phyloP scores from a whole-genome alignment of 208 protist genomes.

The Wallacemonas sp. region DNA sequence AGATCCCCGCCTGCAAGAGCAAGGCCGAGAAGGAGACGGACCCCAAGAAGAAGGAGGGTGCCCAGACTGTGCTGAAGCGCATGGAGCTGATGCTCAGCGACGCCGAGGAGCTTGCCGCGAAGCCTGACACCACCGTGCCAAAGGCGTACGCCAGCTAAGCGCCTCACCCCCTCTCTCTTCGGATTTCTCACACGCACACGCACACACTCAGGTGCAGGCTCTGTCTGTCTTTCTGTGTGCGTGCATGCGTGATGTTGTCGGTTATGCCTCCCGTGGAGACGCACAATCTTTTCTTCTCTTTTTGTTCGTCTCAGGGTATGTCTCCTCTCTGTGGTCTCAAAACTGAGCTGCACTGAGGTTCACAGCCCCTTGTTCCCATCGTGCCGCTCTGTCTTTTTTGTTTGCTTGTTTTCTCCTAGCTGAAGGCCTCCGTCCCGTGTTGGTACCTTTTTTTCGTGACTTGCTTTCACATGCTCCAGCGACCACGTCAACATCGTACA shows the following conservation, averaged over 20 bases:
- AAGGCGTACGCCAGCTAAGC: constrained; percentile 42
- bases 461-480: background rate
- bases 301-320: constrained; percentile 3
- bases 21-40: constrained; percentile 38
- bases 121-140: constrained; percentile 44
- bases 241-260: no score
- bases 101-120: constrained; percentile 48
- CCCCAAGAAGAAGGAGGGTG: constrained; percentile 42
- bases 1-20: constrained; percentile 51
- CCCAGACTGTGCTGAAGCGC: constrained; percentile 43
- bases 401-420: constrained; percentile 4
- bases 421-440: no score
- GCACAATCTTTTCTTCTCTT: constrained; percentile 2
- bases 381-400: background rate
- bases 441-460: no score
- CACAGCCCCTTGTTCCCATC: background rate
- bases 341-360: no score
- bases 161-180: background rate
- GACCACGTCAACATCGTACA: background rate
- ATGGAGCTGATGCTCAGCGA: constrained; percentile 86
- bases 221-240: background rate
- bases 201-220: background rate
- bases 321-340: background rate
- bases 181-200: background rate
- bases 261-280: no score